These are phyloP conservation scores for Fusarium mexicanum DNA, from an alignment of 2,329 filamentous ascomycete species.

Conservation along the genomic window DNA sequence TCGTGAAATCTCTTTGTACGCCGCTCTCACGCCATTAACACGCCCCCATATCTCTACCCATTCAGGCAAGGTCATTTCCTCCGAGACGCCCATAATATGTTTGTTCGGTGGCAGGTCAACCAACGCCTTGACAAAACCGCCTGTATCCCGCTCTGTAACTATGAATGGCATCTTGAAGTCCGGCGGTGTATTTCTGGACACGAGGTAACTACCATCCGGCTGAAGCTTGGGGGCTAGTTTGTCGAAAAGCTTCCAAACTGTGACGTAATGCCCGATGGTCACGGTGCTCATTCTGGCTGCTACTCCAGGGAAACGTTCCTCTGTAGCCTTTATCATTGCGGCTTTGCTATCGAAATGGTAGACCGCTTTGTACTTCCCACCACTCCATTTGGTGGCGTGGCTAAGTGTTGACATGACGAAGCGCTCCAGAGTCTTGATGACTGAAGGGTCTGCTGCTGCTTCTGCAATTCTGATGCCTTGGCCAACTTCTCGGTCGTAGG, in stretches of 20 bases:
- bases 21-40: neutral
- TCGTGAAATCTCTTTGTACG: neutral
- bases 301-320: neutral
- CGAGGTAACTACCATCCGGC: neutral
- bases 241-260: neutral
- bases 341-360: neutral
- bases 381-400: neutral
- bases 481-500: neutral
- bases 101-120: neutral
- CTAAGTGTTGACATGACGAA: neutral
- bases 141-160: neutral
- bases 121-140: neutral
- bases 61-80: neutral
- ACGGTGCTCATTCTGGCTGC: neutral
- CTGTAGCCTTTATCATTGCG: neutral
- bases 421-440: neutral
- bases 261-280: neutral
- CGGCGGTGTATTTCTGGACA: neutral
- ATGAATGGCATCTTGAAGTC: neutral
- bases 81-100: neutral
- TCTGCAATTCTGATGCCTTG: neutral
- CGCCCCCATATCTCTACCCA: neutral
- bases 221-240: neutral
- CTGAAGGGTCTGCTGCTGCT: neutral
- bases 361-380: neutral